A percentile compares a stretch with the other conserved stretches of the same genome.
Conservation (phyloP, 345 rosid species). For the Arabis alpina region DNA sequence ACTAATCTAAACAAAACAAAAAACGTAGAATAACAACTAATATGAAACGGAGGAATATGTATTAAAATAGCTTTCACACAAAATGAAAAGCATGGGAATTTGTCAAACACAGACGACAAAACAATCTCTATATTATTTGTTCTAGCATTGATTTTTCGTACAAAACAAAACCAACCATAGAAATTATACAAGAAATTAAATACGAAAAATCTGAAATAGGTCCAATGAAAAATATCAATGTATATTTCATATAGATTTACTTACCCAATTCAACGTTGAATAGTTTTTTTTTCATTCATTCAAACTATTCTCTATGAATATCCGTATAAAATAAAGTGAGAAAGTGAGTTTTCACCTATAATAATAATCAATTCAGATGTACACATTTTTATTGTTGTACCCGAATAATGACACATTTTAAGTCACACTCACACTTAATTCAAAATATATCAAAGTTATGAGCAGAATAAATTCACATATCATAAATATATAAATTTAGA, state of each 20-base stretch:
- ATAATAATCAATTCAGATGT: conserved; percentile 1
- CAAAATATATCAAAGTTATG: not conserved
- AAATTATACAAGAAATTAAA: not conserved
- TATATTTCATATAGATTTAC: not conserved
- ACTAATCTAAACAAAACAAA: no score
- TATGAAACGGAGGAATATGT: not conserved
- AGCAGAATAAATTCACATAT: not conserved
- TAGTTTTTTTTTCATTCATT: not conserved
- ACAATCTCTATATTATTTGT: not conserved
- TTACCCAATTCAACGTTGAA: conserved; percentile 14
- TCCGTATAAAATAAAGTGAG: not conserved
- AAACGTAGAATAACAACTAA: no score
- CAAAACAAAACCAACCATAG: not conserved
- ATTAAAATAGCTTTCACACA: not conserved
- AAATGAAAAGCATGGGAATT: conserved; percentile 9
- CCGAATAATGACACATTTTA: not conserved
- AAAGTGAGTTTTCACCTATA: conserved; percentile 16
- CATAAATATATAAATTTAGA: not conserved
- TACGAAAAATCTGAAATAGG: not conserved
- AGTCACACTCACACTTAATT: conserved; percentile 1
- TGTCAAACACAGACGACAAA: conserved; percentile 10
- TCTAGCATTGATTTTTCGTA: not conserved
- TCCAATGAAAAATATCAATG: not conserved
- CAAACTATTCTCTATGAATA: not conserved
- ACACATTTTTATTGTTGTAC: not conserved